Evolutionary conservation across 306 rosid genomes (phyloP).

Genomic region (Castanea mollissima): DNA sequence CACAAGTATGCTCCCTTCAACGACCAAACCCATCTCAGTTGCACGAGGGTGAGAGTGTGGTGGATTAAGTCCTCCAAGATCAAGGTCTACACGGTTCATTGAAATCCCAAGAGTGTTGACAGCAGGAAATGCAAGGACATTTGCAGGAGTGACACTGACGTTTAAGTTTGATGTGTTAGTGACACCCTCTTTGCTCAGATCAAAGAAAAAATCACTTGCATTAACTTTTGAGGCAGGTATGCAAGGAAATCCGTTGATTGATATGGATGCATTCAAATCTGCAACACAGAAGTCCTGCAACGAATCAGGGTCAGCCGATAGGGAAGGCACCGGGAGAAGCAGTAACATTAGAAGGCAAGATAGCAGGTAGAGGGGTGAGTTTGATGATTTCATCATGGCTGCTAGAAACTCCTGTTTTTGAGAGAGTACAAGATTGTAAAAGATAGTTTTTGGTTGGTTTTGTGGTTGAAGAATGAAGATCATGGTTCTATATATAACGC

Average conservation of each 20-base stretch:
- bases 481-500: no score
- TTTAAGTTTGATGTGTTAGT: slow-evolving; percentile 16
- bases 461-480: no score
- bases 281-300: slow-evolving; percentile 50
- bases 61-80: slow-evolving; percentile 35
- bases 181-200: slow-evolving; percentile 26
- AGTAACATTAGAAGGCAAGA: slow-evolving; percentile 17
- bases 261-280: slow-evolving; percentile 11
- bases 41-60: slow-evolving; percentile 48
- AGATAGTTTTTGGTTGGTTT: no score
- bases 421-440: no score
- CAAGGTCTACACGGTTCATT: slow-evolving; percentile 44
- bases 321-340: slow-evolving; percentile 19
- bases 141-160: slow-evolving; percentile 8
- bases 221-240: slow-evolving; percentile 24
- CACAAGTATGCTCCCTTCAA: slow-evolving; percentile 41
- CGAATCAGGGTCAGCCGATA: slow-evolving; percentile 40
- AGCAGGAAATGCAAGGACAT: slow-evolving; percentile 38
- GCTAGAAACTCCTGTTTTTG: no score
- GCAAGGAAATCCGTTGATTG: slow-evolving; percentile 46
- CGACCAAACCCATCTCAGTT: slow-evolving; percentile 22
- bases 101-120: slow-evolving; percentile 46
- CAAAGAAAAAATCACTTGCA: slow-evolving; percentile 44
- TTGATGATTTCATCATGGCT: slow-evolving; percentile 16
- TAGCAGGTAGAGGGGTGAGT: slow-evolving; percentile 1